These are phyloP conservation scores for Pilobolus umbonatus DNA, from an alignment of 192 early-diverging fungal species.

Conservation along the genomic window DNA sequence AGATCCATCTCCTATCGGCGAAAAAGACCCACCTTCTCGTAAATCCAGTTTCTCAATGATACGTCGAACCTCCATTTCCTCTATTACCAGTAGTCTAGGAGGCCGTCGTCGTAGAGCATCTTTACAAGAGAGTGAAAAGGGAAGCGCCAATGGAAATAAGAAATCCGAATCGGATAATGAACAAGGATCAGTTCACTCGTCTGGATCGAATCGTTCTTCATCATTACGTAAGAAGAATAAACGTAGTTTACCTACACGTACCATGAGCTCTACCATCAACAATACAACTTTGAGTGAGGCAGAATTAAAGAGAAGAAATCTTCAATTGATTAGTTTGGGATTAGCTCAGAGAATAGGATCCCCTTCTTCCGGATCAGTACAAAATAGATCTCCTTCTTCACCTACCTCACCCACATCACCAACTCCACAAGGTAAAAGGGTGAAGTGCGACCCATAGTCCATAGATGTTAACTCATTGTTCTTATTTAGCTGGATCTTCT, in stretches of 20 bases:
- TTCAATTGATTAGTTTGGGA: conserved; percentile 8
- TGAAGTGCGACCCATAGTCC: too few species aligned
- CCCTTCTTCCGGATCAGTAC: neutral
- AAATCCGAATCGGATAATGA: conserved; percentile 9
- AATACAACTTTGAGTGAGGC: neutral
- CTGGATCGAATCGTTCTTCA: neutral
- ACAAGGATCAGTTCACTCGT: neutral
- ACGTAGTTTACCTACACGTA: neutral
- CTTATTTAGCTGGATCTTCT: neutral
- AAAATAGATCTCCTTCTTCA: too few species aligned
- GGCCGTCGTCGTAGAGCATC: neutral
- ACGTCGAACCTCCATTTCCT: conserved; percentile 4
- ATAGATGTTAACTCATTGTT: too few species aligned
- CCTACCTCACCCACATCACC: too few species aligned
- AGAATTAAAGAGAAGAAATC: conserved; percentile 2
- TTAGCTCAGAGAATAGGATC: conserved; percentile 9
- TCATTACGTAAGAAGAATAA: neutral
- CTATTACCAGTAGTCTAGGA: neutral
- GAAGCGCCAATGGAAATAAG: neutral
- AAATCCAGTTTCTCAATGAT: conserved; percentile 6
- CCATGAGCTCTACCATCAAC: neutral
- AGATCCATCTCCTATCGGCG: neutral
- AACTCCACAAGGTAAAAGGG: too few species aligned
- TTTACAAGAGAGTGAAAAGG: neutral
- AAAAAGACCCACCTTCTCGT: neutral